These are phyloP conservation scores for Aspergillus costaricaensis DNA, from an alignment of 2,329 filamentous ascomycete genomes.

Conservation along the genomic window DNA sequence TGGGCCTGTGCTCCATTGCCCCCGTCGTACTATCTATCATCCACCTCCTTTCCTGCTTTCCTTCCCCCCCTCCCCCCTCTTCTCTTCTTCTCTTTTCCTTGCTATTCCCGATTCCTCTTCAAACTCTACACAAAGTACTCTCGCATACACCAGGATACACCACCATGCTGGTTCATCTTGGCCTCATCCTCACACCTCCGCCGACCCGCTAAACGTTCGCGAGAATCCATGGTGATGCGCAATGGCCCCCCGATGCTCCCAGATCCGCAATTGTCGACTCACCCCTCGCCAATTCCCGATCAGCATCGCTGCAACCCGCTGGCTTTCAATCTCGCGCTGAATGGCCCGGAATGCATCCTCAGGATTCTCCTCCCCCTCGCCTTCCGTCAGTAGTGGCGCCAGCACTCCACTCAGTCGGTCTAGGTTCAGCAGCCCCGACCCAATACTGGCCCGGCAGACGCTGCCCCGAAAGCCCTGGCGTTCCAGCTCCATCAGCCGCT, in stretches of 20 bases:
- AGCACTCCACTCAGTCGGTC: constrained; percentile 36
- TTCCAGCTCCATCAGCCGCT: constrained; percentile 23
- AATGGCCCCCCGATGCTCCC: constrained; percentile 23
- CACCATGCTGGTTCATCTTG: neutral
- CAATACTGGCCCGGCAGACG: constrained; percentile 22
- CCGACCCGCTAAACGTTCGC: neutral
- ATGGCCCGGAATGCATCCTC: constrained; percentile 19
- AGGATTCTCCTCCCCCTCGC: constrained; percentile 10
- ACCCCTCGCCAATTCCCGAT: constrained; percentile 40
- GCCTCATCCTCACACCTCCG: neutral
- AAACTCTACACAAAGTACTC: no score
- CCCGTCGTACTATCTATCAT: neutral
- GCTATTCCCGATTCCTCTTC: no score
- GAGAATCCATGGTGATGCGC: neutral
- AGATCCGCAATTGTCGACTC: constrained; percentile 35
- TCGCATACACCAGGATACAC: no score
- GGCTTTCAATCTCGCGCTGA: constrained; percentile 29
- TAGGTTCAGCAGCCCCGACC: constrained; percentile 27
- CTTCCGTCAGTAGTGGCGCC: constrained; percentile 35
- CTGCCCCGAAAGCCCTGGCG: constrained; percentile 18
- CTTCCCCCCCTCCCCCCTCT: neutral
- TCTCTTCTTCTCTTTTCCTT: neutral
- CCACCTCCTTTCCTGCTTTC: neutral
- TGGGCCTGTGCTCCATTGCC: neutral
- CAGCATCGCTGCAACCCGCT: constrained; percentile 36